Conservation (phyloP, 257 asterid species). For the Ophiorrhiza pumila region DNA sequence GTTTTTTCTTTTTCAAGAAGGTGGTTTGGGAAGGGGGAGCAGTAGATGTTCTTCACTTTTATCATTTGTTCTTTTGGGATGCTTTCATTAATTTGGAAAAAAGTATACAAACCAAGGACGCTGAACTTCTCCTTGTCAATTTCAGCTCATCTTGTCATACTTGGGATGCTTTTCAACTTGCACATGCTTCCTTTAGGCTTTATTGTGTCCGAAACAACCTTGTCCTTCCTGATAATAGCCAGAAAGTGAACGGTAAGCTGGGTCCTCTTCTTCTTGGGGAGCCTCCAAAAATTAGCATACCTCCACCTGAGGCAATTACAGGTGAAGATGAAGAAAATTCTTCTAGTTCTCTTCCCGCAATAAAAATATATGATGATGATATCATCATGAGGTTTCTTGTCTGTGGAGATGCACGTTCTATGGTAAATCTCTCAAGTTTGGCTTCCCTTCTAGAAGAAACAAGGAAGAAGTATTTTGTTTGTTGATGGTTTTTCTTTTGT, state of each 20-base stretch:
- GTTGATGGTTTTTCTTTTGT: conserved; percentile 21
- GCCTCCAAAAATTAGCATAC: conserved; percentile 61
- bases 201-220: conserved; percentile 56
- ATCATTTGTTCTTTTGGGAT: background rate
- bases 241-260: conserved; percentile 35
- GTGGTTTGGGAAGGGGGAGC: background rate
- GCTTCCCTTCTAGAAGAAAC: background rate
- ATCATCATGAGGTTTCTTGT: conserved; percentile 73
- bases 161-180: conserved; percentile 96
- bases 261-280: conserved; percentile 83
- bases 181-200: conserved; percentile 85
- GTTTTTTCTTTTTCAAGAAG: background rate
- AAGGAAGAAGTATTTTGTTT: background rate
- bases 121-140: conserved; percentile 18
- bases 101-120: background rate
- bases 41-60: background rate
- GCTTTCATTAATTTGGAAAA: background rate
- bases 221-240: conserved; percentile 38
- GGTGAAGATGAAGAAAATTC: conserved; percentile 79
- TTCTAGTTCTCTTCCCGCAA: conserved; percentile 71
- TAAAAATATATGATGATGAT: conserved; percentile 88
- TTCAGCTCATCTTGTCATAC: conserved; percentile 87
- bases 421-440: conserved; percentile 43
- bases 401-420: conserved; percentile 65
- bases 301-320: conserved; percentile 59